Evolutionary conservation across 768 basidiomycete species (phyloP).

Genomic region (Sutorius australiensis): DNA sequence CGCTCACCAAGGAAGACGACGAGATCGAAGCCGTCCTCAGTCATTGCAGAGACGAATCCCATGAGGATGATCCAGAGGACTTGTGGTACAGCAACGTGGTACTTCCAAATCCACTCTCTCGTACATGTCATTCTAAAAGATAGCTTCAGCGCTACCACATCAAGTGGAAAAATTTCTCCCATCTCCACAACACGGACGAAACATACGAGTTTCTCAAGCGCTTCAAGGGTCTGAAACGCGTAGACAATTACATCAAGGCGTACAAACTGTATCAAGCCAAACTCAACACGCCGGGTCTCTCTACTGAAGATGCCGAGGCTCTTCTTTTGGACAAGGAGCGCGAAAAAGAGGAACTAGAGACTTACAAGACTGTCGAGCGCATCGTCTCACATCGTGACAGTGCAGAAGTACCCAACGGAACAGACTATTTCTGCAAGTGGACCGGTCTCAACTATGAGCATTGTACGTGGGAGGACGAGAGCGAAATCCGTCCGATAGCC

Average conservation of each 20-base stretch:
- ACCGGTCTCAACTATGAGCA: constrained; percentile 87
- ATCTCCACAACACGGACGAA: constrained; percentile 99
- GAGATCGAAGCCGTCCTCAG: constrained; percentile 91
- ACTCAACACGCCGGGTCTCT: constrained; percentile 59
- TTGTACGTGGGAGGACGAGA: constrained; percentile 90
- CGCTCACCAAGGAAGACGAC: constrained; percentile 60
- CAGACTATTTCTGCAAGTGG: constrained; percentile 98
- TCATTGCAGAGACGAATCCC: constrained; percentile 82
- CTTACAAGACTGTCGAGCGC: constrained; percentile 87
- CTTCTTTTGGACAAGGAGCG: constrained; percentile 89
- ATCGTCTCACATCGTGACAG: constrained; percentile 76
- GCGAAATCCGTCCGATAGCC: constrained; percentile 75
- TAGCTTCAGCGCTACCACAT: constrained; percentile 85
- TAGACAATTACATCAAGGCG: constrained; percentile 98
- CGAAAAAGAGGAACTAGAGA: constrained; percentile 86
- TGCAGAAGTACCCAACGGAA: constrained; percentile 42
- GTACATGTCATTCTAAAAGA: constrained; percentile 5
- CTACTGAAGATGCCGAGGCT: constrained; percentile 85
- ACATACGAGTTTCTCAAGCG: constrained; percentile 93
- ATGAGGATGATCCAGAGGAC: constrained; percentile 72
- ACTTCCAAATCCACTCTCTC: constrained; percentile 17
- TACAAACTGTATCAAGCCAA: constrained; percentile 72
- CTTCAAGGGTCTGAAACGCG: constrained; percentile 93
- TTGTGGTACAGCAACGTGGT: constrained; percentile 88
- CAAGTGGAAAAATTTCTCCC: constrained; percentile 99